Evolutionary conservation across 2,329 filamentous ascomycete genomes (phyloP), one percentile per base, ranked within the genome.

Genomic region (Aspergillus carbonarius): DNA sequence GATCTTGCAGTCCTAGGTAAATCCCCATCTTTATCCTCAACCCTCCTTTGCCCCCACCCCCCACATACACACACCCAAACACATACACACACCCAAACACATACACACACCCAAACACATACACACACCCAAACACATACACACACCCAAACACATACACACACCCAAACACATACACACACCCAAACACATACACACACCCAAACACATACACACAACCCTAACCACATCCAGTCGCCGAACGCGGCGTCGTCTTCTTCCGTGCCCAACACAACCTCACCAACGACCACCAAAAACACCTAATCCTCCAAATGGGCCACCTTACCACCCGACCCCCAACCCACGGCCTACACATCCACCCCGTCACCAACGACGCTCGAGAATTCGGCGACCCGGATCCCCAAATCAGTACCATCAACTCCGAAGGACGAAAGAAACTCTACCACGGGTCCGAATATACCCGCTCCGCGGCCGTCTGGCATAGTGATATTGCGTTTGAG

Each of bases 231-330:
- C n/a, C 34, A 88, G 87, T 90, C 63, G 89, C 87, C 1, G 83
- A 85, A 60, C 83, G 88, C 0, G 87, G 87, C 9, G 88, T 90
- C 3, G 86, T 90, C 32, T 89, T 90, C 76, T 88, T 90, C 75
- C 83, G 87, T 18, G 81, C 83, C 30, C 88, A 91, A 63, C 76
- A 85, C 65, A 78, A 81, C 67, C 73, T 89, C 37, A 82, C 80
- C 62, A 82, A 88, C 67, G 83, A 85, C 1, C 79, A 87, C 2
- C 86, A 89, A 66, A 91, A 91, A 74, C 76, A 86, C 55, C 78
- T 91, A 0, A 83, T 84, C 34, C 78, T 85, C 12, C 79, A 81
- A 1, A 78, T 90, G 1, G 87, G 87, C 8, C 76, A 84, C 65
- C 76, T 88, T 9, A 79, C 82, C 1, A 85, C 85, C 42, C 85